Conservation (phyloP, 495 filamentous ascomycete species). For the Daldinia childiae region DNA sequence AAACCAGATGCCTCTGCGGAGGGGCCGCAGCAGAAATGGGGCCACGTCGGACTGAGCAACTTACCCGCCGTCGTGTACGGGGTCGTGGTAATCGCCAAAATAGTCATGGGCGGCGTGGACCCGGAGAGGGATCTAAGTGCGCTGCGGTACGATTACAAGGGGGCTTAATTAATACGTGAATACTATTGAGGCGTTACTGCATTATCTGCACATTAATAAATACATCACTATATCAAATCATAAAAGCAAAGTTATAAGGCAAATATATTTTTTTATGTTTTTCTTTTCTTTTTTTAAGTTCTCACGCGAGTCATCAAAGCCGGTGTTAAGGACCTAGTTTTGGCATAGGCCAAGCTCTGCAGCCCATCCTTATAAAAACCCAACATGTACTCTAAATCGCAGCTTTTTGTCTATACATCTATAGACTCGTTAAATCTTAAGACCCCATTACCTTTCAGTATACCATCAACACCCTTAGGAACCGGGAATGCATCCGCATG, state of each 20-base stretch:
- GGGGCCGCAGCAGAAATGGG: slow-evolving; percentile 18
- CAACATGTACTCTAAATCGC: background rate
- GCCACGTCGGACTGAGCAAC: slow-evolving; percentile 44
- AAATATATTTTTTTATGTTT: too few relatives aligned
- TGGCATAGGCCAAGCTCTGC: slow-evolving; percentile 2
- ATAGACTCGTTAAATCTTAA: slow-evolving; percentile 93
- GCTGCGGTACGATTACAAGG: slow-evolving; percentile 68
- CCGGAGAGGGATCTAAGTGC: slow-evolving; percentile 61
- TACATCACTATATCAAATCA: background rate
- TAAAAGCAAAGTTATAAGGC: background rate
- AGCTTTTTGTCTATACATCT: slow-evolving; percentile 73
- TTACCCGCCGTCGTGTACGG: slow-evolving; percentile 58
- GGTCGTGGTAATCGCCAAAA: slow-evolving; percentile 59
- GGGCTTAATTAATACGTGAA: slow-evolving; percentile 52
- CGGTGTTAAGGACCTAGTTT: background rate
- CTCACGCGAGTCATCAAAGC: background rate
- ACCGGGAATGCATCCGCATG: slow-evolving; percentile 57
- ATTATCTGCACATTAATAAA: background rate
- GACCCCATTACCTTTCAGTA: slow-evolving; percentile 85
- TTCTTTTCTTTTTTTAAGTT: background rate
- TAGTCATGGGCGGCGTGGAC: slow-evolving; percentile 65
- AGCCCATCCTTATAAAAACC: slow-evolving; percentile 11
- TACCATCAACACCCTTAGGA: slow-evolving; percentile 80
- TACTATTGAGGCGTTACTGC: background rate
- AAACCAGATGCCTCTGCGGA: slow-evolving; percentile 21